These are phyloP conservation scores for Globisporangium viniferum DNA, from an alignment of 352 stramenopile genomes.

Conservation along the genomic window DNA sequence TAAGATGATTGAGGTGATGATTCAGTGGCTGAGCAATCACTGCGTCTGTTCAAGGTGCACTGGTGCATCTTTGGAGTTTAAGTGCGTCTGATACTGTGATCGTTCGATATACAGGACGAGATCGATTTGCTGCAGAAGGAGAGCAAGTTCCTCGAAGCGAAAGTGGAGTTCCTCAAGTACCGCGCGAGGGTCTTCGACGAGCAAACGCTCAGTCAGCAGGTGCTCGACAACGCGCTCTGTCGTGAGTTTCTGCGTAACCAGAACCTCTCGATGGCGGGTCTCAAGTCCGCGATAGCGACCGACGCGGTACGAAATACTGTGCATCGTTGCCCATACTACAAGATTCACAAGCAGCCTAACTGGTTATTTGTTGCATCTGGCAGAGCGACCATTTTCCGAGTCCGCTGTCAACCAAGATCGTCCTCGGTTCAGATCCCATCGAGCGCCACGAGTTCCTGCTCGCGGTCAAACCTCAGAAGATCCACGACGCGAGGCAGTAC, in stretches of 20 bases:
- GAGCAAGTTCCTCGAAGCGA: background rate
- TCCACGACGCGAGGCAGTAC: slow-evolving; percentile 16
- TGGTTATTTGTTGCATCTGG: background rate
- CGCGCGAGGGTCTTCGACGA: background rate
- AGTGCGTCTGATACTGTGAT: too few relatives aligned
- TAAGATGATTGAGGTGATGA: background rate
- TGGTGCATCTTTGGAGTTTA: background rate
- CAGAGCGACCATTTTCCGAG: background rate
- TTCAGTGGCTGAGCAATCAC: too few relatives aligned
- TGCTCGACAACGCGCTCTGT: background rate
- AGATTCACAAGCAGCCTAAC: too few relatives aligned
- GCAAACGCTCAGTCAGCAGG: background rate
- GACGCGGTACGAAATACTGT: background rate
- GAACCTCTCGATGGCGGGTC: background rate
- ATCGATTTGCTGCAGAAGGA: background rate
- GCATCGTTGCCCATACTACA: too few relatives aligned
- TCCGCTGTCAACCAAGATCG: background rate
- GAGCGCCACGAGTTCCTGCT: background rate
- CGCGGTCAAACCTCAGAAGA: background rate
- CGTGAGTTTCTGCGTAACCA: slow-evolving; percentile 9
- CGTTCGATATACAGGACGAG: background rate
- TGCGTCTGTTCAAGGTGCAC: background rate
- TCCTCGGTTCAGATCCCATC: background rate
- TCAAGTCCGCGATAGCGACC: slow-evolving; percentile 5
- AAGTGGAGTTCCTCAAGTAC: slow-evolving; percentile 2